Evolutionary conservation across 2,329 filamentous ascomycete species (phyloP).

Genomic region (Dryadomyces sulphureus): DNA sequence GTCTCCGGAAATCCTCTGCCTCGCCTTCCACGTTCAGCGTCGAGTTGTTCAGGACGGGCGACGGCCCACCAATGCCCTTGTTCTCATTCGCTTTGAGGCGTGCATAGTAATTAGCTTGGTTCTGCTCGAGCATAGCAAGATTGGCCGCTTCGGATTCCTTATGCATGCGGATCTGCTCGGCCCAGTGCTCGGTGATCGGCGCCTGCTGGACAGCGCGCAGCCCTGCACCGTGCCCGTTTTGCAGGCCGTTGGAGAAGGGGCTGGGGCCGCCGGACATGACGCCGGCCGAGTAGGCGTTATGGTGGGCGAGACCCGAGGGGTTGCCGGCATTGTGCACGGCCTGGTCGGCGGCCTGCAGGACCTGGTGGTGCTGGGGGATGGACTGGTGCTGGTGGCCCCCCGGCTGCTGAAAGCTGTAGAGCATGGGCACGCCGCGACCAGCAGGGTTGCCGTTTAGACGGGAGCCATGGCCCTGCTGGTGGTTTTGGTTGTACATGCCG

Average conservation of each 20-base stretch:
- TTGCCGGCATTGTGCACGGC: constrained; percentile 33
- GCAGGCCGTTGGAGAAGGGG: constrained; percentile 39
- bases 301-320: constrained; percentile 39
- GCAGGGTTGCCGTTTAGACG: constrained; percentile 59
- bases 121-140: constrained; percentile 54
- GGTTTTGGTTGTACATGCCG: constrained; percentile 61
- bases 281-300: constrained; percentile 47
- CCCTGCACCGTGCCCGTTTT: constrained; percentile 32
- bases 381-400: constrained; percentile 46
- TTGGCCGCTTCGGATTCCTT: constrained; percentile 62
- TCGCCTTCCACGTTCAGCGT: constrained; percentile 38
- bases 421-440: constrained; percentile 45
- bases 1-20: constrained; percentile 40
- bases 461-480: constrained; percentile 58
- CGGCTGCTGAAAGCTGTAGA: constrained; percentile 55
- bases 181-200: constrained; percentile 59
- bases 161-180: constrained; percentile 68
- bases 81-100: constrained; percentile 56
- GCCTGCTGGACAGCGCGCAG: constrained; percentile 21
- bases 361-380: constrained; percentile 49
- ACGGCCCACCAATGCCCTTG: constrained; percentile 44
- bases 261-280: constrained; percentile 52
- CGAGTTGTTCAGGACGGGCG: constrained; percentile 31
- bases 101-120: constrained; percentile 57
- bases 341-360: constrained; percentile 41